Evolutionary conservation across 169 alveolate genomes (phyloP).

Genomic region (Eimeria maxima): DNA sequence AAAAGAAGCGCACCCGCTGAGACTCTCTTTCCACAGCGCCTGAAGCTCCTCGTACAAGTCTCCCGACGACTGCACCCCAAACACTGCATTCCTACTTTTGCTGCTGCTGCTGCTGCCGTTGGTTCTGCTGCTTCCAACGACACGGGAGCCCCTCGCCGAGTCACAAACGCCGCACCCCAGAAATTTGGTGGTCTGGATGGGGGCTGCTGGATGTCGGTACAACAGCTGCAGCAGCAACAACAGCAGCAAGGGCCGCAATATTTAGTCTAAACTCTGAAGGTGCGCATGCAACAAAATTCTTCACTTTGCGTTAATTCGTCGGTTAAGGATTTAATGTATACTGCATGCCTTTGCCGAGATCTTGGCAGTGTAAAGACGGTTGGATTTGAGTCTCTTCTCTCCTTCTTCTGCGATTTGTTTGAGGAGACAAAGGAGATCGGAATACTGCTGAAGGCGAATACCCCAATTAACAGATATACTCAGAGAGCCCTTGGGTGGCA

Average conservation of each 20-base stretch:
- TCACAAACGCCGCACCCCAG: slow-evolving; percentile 77
- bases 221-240: slow-evolving; percentile 52
- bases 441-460: slow-evolving; percentile 48
- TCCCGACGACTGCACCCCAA: slow-evolving; percentile 41
- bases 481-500: slow-evolving; percentile 35
- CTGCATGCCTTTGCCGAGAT: slow-evolving; percentile 56
- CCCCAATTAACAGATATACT: slow-evolving; percentile 82
- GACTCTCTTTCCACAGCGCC: slow-evolving; percentile 54
- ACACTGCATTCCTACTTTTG: not conserved
- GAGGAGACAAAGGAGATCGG: slow-evolving; percentile 50
- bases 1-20: slow-evolving; percentile 40
- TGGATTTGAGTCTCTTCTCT: slow-evolving; percentile 41
- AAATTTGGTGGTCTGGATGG: slow-evolving; percentile 60
- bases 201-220: slow-evolving; percentile 65
- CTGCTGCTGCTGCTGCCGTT: slow-evolving; percentile 54
- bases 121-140: slow-evolving; percentile 47
- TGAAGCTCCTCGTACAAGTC: slow-evolving; percentile 39
- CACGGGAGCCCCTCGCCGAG: slow-evolving; percentile 55
- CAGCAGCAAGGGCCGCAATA: slow-evolving; percentile 2
- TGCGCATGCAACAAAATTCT: not conserved
- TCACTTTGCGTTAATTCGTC: not conserved
- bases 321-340: not conserved
- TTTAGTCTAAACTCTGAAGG: not conserved
- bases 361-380: slow-evolving; percentile 9
- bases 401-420: slow-evolving; percentile 78